These are phyloP conservation scores for Quercus parvula DNA, from an alignment of 306 rosid genomes.

Conservation along the genomic window DNA sequence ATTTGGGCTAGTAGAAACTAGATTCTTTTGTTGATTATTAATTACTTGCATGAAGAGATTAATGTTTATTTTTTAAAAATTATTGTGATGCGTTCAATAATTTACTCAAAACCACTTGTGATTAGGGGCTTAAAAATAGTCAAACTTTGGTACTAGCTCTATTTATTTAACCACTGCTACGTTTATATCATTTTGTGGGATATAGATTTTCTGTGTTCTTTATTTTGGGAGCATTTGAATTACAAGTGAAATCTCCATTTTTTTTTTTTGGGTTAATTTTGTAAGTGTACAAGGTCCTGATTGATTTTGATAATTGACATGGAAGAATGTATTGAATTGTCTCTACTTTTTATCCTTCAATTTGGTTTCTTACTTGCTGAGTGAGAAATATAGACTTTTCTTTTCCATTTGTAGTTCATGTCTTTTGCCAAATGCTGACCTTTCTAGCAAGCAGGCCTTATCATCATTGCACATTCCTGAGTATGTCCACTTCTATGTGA, in stretches of 20 bases:
- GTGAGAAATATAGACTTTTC: neutral
- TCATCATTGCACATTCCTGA: neutral
- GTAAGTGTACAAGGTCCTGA: neutral
- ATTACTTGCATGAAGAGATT: neutral
- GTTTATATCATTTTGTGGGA: neutral
- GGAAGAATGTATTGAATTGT: conserved; percentile 3
- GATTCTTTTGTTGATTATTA: neutral
- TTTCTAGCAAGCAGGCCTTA: neutral
- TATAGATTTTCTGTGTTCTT: neutral
- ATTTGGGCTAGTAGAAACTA: neutral
- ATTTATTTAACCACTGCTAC: neutral
- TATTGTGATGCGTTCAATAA: neutral
- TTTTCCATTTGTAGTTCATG: neutral
- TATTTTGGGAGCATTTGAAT: conserved; percentile 4
- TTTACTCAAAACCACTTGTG: neutral
- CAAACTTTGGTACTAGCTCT: neutral
- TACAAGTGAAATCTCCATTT: neutral
- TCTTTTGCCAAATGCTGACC: neutral
- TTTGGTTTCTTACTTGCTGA: neutral
- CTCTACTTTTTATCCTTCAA: neutral
- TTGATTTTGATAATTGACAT: conserved; percentile 1
- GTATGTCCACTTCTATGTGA: too few relatives aligned
- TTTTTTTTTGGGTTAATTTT: neutral
- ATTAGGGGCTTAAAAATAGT: neutral
- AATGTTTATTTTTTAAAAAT: neutral